Base-by-base conservation (phyloP, 2,329 filamentous ascomycete genomes). In the Ceratocystis smalleyi region DNA sequence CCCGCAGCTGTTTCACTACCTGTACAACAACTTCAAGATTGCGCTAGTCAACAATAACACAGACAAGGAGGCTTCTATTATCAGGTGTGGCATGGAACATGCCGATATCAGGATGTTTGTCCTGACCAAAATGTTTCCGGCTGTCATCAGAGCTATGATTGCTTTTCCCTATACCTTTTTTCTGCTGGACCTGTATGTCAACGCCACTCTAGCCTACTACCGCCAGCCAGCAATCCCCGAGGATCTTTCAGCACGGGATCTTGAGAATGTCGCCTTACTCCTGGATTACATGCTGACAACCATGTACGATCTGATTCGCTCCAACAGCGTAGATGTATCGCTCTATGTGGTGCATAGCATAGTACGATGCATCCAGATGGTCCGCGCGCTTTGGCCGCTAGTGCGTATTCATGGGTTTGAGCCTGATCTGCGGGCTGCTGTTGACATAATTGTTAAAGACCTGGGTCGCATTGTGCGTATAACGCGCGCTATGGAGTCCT, bases 11-110 rank as follows among this genome's bases (percentile, higher is more conserved):
- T 84, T 84, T 69, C 79, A 79, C 70, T 81, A 82, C 65, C 73
- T 84, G 1, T 79, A 78, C 69, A 80, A 80, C 68, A 82, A 79
- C 70, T 82, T 82, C 70, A 83, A 82, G 69, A 72, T 79, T 62
- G 79, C 80, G 0, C 70, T 84, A 2, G 75, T 76, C 54, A 79
- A 79, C 65, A 74, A 77, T 64, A 76, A 74, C 61, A 73, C 83
- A n/a, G 69, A 69, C 5, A 75, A 78, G 5, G 79, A 83, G 68
- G 71, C 74, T 32, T 68, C 65, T 4, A 77, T 83, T 61, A 68
- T 84, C 22, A 71, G 71, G 43, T 74, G 74, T 63, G 79, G 78
- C n/a, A 77, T 83, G 77, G 72, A 70, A n/a, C 69, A 74, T 43
- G 62, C 66, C 6, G 71, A 70, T 1, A 75, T 84, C 27, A 69